Conservation (phyloP, 2,329 filamentous ascomycete genomes). For the Colletotrichum karsti region DNA sequence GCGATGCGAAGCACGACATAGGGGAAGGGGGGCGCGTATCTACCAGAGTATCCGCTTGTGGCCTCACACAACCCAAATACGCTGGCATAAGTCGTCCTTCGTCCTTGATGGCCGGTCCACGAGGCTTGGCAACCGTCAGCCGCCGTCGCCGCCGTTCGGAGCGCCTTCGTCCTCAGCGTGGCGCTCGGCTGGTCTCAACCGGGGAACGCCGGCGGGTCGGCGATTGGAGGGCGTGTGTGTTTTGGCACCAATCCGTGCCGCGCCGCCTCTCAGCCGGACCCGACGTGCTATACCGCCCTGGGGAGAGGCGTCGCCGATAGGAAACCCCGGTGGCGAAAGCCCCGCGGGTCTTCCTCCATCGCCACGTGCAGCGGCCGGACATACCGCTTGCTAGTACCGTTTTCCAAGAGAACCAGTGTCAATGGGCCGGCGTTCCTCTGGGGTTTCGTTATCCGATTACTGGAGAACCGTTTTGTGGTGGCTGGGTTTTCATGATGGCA, state of each 20-base stretch:
- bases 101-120: background rate
- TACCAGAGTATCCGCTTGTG: too few relatives aligned
- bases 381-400: background rate
- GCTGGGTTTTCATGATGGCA: background rate
- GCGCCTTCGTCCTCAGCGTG: background rate
- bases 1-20: background rate
- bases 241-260: background rate
- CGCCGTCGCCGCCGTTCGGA: background rate
- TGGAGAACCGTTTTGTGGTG: background rate
- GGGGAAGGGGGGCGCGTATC: too few relatives aligned
- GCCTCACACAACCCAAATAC: too few relatives aligned
- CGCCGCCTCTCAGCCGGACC: background rate
- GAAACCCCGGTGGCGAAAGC: background rate
- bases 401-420: background rate
- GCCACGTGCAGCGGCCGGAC: background rate
- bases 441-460: too few relatives aligned
- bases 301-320: background rate
- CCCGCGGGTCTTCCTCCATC: background rate
- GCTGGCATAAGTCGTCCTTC: background rate
- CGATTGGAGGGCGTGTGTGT: background rate
- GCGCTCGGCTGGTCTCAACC: background rate
- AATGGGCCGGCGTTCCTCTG: too few relatives aligned
- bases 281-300: background rate
- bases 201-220: background rate
- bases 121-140: background rate